These are phyloP conservation scores for Zea luxurians DNA, from an alignment of 176 grass and related monocot genomes.

Conservation along the genomic window DNA sequence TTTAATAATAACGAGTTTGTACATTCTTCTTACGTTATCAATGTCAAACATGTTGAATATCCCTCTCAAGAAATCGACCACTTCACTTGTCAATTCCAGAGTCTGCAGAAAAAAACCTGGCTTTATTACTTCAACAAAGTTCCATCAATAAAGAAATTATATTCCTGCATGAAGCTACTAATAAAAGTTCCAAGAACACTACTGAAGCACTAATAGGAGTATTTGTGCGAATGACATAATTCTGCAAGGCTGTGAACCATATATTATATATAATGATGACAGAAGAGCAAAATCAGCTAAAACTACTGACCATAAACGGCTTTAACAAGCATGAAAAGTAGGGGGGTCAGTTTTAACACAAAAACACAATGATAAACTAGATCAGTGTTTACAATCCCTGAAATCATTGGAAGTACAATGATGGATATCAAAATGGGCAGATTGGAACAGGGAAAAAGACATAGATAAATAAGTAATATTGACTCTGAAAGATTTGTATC, in stretches of 20 bases:
- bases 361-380: not conserved
- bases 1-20: not conserved
- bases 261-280: not conserved
- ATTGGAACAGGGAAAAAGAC: not conserved
- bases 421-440: not conserved
- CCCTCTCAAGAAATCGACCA: conserved; percentile 72
- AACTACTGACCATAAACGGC: not conserved
- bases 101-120: conserved; percentile 52
- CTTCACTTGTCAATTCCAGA: conserved; percentile 79
- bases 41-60: conserved; percentile 88
- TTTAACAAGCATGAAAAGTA: not conserved
- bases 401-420: not conserved
- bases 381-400: not conserved
- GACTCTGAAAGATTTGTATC: not conserved
- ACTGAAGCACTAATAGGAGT: not conserved
- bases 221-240: not conserved
- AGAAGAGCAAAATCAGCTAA: not conserved
- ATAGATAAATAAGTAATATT: not conserved
- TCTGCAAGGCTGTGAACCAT: not conserved
- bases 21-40: conserved; percentile 66
- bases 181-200: not conserved
- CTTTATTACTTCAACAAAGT: not conserved
- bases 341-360: not conserved
- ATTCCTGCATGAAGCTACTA: not conserved
- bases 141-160: not conserved